Conservation (phyloP, 2,329 filamentous ascomycete species). For the Cercospora citrullina region DNA sequence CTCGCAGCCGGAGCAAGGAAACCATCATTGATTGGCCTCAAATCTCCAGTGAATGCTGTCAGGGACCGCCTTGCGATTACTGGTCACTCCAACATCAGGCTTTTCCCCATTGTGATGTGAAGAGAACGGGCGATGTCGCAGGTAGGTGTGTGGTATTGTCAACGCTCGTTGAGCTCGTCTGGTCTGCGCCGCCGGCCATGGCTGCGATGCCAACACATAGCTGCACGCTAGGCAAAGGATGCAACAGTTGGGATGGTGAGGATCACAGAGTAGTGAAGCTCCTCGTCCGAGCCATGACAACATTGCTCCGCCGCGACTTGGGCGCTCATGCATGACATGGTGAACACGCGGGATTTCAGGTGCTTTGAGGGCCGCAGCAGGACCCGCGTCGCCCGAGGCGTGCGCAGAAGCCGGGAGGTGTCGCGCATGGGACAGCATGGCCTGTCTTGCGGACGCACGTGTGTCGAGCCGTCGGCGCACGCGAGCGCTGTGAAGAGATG, state of each 20-base stretch:
- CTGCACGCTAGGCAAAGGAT: constrained; percentile 21
- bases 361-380: not conserved
- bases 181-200: constrained; percentile 13
- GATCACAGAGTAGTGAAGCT: not conserved
- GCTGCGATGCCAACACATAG: constrained; percentile 22
- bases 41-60: constrained; percentile 17
- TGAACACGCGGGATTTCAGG: constrained; percentile 15
- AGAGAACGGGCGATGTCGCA: not conserved
- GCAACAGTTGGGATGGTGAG: constrained; percentile 7
- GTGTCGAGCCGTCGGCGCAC: not conserved
- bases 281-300: constrained; percentile 6
- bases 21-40: constrained; percentile 27
- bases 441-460: constrained; percentile 1
- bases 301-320: constrained; percentile 7
- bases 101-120: not conserved
- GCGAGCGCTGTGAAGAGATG: constrained; percentile 7
- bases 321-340: constrained; percentile 21
- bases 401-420: not conserved
- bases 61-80: constrained; percentile 27
- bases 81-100: constrained; percentile 27
- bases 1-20: constrained; percentile 18
- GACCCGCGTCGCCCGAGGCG: not conserved
- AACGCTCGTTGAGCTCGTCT: constrained; percentile 6
- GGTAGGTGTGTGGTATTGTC: not conserved
- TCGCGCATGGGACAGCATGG: constrained; percentile 5